Base-by-base conservation (phyloP, 108 stramenopile genomes). In the Ochromonas danica region DNA sequence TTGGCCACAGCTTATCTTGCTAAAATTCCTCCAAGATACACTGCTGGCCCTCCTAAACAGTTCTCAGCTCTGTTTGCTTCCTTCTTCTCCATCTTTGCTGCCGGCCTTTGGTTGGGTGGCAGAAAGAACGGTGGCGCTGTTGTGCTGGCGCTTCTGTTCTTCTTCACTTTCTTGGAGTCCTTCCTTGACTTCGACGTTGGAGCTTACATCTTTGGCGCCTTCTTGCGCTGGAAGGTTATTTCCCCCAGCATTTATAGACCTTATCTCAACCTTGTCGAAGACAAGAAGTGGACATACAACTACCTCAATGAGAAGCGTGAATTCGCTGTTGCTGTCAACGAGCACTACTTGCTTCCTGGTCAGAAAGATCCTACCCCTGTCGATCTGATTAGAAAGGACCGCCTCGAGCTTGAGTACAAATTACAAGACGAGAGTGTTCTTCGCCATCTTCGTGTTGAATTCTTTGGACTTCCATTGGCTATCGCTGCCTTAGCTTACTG, bases 31-130 rank as follows among this genome's bases (percentile, higher is more conserved):
- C 72, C 72, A 35, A 3, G 43, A 6, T 75, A 35, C 25, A 22
- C 35, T 57, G 72, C 72, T 3, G 72, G 72, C 72, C 72, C 72
- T 27, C 72, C 72, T 10, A 75, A 75, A 36, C 72, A 75, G 38
- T 75, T 75, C 31, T 6, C 72, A 14, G 72, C 72, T 38, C 38
- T 45, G n/a, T 75, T 6, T 75, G 72, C 14, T 57, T 3, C 22
- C 14, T 75, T 75, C 40, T 57, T 75, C 45, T 57, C 72, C 10
- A 33, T 60, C 10, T 60, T 75, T 75, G 43, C 40, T 3, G n/a
- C 72, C 14, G 72, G 45, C 6, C 38, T 75, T 6, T 75, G 6
- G 6, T 25, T 75, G 51, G 51, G 40, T 10, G 40, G 25, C 40
- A 3, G 38, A 33, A 6, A 6, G 27, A 22, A 35, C 28, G 72